Evolutionary conservation across 176 grass and related monocot genomes (phyloP).

Genomic region (Cenchrus purpureus): DNA sequence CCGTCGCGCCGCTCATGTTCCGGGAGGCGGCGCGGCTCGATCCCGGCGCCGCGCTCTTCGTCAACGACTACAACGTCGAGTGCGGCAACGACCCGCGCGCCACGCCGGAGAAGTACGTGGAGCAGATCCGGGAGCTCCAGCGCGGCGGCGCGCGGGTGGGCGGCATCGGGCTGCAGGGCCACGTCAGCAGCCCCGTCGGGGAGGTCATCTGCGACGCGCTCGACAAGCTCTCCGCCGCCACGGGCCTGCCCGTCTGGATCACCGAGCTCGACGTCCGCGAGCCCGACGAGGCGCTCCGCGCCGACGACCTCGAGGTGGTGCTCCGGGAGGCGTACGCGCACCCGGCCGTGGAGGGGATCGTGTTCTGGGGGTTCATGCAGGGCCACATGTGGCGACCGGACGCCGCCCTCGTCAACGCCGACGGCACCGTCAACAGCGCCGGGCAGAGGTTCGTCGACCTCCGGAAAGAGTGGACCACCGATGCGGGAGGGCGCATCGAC

Average conservation of each 20-base stretch:
- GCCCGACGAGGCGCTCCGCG: conserved; percentile 53
- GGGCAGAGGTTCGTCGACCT: conserved; percentile 43
- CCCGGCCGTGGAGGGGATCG: conserved; percentile 55
- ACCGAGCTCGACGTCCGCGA: conserved; percentile 66
- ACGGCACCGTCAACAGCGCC: conserved; percentile 58
- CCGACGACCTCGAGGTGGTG: conserved; percentile 68
- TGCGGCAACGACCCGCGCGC: conserved; percentile 42
- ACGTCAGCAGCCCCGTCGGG: conserved; percentile 45
- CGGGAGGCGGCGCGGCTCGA: conserved; percentile 29
- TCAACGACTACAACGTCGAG: conserved; percentile 75
- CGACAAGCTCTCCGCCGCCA: conserved; percentile 33
- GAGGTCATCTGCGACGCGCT: conserved; percentile 48
- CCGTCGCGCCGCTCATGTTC: conserved; percentile 37
- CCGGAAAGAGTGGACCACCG: conserved; percentile 61
- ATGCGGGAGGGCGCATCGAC: conserved; percentile 31
- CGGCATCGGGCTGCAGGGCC: conserved; percentile 57
- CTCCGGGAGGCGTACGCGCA: conserved; percentile 74
- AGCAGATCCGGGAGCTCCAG: conserved; percentile 39
- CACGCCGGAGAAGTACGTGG: conserved; percentile 50
- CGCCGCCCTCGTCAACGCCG: conserved; percentile 47
- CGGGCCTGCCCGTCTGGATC: conserved; percentile 59
- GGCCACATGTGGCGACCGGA: conserved; percentile 50
- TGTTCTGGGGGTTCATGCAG: conserved; percentile 75
- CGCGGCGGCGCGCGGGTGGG: conserved; percentile 40
- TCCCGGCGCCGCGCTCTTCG: conserved; percentile 35